These are phyloP conservation scores for Curvularia lunata DNA, from an alignment of 2,329 filamentous ascomycete species.

Conservation along the genomic window DNA sequence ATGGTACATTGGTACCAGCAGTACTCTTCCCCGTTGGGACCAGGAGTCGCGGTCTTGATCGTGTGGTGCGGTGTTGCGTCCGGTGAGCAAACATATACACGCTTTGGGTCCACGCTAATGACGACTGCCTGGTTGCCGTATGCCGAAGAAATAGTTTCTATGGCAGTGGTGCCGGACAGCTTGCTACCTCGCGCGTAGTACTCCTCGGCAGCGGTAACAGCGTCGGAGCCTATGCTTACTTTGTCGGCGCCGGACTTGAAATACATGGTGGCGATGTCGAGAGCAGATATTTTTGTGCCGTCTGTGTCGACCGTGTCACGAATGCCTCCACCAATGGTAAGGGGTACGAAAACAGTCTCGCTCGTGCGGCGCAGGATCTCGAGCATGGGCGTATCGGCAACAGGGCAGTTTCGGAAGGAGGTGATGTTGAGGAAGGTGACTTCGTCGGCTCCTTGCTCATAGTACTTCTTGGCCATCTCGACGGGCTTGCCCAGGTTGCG, in stretches of 20 bases:
- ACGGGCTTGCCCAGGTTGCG: constrained; percentile 97
- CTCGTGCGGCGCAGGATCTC: constrained; percentile 87
- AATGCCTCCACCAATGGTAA: constrained; percentile 96
- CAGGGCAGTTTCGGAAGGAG: constrained; percentile 91
- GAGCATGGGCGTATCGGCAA: constrained; percentile 93
- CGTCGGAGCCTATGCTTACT: constrained; percentile 94
- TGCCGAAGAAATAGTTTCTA: constrained; percentile 90
- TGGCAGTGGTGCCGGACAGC: constrained; percentile 82
- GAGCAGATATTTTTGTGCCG: constrained; percentile 82
- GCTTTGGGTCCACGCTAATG: constrained; percentile 90
- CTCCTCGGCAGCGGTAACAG: constrained; percentile 88
- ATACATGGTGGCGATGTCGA: constrained; percentile 95
- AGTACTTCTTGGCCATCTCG: constrained; percentile 91
- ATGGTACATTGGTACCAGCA: constrained; percentile 99
- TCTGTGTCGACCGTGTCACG: constrained; percentile 90
- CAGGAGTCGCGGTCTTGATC: constrained; percentile 71
- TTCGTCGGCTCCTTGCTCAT: constrained; percentile 95
- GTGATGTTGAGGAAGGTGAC: constrained; percentile 99
- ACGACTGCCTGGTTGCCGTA: constrained; percentile 98
- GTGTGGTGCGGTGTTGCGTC: constrained; percentile 76
- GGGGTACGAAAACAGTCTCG: constrained; percentile 90
- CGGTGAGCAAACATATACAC: constrained; percentile 78
- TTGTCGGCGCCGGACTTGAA: constrained; percentile 98
- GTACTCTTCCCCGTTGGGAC: constrained; percentile 76
- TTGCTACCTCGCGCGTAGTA: constrained; percentile 76